Evolutionary conservation across 108 stramenopile species (phyloP).

Genomic region (Skeletonema marinoi): DNA sequence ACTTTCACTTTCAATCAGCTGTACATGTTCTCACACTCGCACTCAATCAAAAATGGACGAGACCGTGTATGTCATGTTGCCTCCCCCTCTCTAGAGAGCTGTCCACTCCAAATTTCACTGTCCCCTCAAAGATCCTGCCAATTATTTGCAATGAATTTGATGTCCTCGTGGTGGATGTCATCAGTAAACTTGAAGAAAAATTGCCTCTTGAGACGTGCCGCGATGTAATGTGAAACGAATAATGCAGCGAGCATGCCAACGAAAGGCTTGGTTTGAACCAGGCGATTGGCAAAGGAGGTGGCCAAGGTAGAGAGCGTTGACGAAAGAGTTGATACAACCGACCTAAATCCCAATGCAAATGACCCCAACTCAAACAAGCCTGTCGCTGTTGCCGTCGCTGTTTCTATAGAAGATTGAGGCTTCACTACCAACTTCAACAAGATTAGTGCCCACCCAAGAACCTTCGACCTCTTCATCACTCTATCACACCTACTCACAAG

Average conservation of each 20-base stretch:
- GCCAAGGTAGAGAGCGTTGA: not conserved
- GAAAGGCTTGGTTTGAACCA: not conserved
- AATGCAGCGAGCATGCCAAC: conserved; percentile 8
- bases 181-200: conserved; percentile 37
- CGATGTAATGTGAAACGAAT: conserved; percentile 3
- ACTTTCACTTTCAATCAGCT: too few relatives aligned
- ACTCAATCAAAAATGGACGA: too few relatives aligned
- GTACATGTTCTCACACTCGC: too few relatives aligned
- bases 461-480: conserved; percentile 17
- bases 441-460: conserved; percentile 10
- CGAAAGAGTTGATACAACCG: not conserved
- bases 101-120: too few relatives aligned
- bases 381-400: not conserved
- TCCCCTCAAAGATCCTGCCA: conserved; percentile 24
- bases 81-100: too few relatives aligned
- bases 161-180: conserved; percentile 19
- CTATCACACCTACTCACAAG: conserved; percentile 58
- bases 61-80: too few relatives aligned
- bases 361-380: not conserved
- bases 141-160: conserved; percentile 29
- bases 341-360: not conserved
- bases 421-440: conserved; percentile 10
- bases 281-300: not conserved
- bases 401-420: not conserved
- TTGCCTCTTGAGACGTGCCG: conserved; percentile 19